Base-by-base conservation (phyloP, 2,329 filamentous ascomycete genomes). In the Domatiomyces globalis region DNA sequence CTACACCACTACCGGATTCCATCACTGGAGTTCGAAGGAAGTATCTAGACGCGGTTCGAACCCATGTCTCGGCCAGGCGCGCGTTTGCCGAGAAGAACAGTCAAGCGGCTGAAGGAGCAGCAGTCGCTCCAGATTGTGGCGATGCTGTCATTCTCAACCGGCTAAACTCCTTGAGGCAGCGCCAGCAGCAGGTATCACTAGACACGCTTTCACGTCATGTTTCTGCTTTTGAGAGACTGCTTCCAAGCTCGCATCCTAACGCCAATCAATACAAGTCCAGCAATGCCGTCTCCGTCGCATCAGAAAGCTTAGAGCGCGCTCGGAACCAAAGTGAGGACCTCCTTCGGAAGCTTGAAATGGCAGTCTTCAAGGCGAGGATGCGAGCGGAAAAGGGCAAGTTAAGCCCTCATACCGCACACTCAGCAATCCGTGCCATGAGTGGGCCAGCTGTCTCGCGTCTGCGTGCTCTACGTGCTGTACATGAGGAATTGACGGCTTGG, bases 401-500 rank as follows among this genome's bases (percentile, higher is more conserved):
- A 10, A 15, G 49, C 20, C 45, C 59, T 3, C 47, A 54, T 1
- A n/a, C 29, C 17, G 47, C 49, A 7, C 52, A 54, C 12, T 33
- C 19, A 22, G 39, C 44, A 33, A 44, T 10, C 8, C n/a, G 44
- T 18, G 4, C 27, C 12, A 9, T 20, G 18, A 43, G 15, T 18
- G 5, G 22, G 5, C 43, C 27, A 33, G n/a, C 43, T 6, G 19
- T 45, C 25, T 44, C 20, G 36, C 46, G 45, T 10, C 47, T 55
- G 4, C 15, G 45, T 33, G 54, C 54, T 2, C 49, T 60, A 25
- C 51, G 46, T 27, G 49, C 46, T 12, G 54, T 51, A 5, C 50
- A 56, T 33, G 43, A 36, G 17, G 50, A 56, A 27, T 46, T 60
- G 43, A 56, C 57, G 17, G 36, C 42, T 5, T 60, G 58, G 57